phyloP scores from a whole-genome alignment of 2,329 filamentous ascomycete genomes.

The Botrytis paeoniae region DNA sequence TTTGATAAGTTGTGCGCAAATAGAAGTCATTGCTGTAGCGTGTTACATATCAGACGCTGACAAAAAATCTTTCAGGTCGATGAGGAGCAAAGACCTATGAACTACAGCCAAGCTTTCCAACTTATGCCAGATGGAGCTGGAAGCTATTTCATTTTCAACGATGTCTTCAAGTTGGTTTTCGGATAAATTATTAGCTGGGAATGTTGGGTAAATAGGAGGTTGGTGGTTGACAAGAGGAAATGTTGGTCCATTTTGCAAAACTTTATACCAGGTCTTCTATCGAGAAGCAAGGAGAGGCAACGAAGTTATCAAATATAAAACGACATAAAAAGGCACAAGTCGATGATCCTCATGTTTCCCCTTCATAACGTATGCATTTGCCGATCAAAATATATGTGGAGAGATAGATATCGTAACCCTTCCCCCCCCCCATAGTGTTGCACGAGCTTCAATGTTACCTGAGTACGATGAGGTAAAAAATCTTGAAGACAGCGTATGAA shows the following conservation, averaged over 20 bases:
- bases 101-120: constrained; percentile 87
- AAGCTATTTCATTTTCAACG: constrained; percentile 87
- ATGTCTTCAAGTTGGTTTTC: constrained; percentile 90
- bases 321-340: constrained; percentile 9
- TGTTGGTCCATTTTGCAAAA: constrained; percentile 25
- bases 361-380: background rate
- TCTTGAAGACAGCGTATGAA: background rate
- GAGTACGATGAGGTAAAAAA: background rate
- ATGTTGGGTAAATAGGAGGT: constrained; percentile 28
- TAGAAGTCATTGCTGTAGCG: constrained; percentile 5
- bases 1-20: constrained; percentile 19
- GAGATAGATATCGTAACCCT: background rate
- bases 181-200: constrained; percentile 32
- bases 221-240: constrained; percentile 14
- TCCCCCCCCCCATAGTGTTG: background rate
- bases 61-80: constrained; percentile 63
- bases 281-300: constrained; percentile 22
- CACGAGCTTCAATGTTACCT: constrained; percentile 1
- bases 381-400: constrained; percentile 10
- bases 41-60: constrained; percentile 1
- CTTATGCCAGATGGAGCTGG: constrained; percentile 65
- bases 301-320: constrained; percentile 22
- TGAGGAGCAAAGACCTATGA: constrained; percentile 81
- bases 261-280: constrained; percentile 31
- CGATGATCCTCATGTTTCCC: constrained; percentile 4